Evolutionary conservation across 2,329 filamentous ascomycete species (phyloP).

Genomic region (Nannizziopsis arthrosporioides): DNA sequence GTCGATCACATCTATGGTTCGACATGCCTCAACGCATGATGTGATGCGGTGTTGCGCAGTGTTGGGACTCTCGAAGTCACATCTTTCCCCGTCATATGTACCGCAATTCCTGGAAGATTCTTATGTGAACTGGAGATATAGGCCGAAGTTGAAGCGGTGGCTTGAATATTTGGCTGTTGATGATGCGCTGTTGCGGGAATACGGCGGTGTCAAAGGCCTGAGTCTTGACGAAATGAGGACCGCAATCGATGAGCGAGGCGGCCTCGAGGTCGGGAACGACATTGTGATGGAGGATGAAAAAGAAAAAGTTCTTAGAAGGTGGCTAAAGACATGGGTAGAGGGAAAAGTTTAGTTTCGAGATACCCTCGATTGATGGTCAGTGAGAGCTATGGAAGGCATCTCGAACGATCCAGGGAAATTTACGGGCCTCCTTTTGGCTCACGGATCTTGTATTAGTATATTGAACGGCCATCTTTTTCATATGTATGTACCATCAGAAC

Average conservation of each 20-base stretch:
- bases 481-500: too few species aligned
- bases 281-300: constrained; percentile 17
- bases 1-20: constrained; percentile 13
- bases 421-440: too few species aligned
- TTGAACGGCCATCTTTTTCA: too few species aligned
- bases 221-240: constrained; percentile 53
- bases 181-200: constrained; percentile 53
- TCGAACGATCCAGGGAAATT: too few species aligned
- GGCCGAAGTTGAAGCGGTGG: constrained; percentile 41
- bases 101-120: constrained; percentile 29
- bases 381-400: too few species aligned
- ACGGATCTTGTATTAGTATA: too few species aligned
- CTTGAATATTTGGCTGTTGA: constrained; percentile 58
- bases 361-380: neutral
- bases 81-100: constrained; percentile 17
- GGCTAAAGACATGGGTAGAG: constrained; percentile 29
- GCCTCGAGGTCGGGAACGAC: constrained; percentile 22
- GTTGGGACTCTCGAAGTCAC: constrained; percentile 23
- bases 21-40: constrained; percentile 18
- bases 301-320: constrained; percentile 25
- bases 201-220: constrained; percentile 51
- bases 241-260: constrained; percentile 59
- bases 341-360: constrained; percentile 1
- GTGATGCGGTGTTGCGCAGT: constrained; percentile 27
- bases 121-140: constrained; percentile 38